These are phyloP conservation scores for Sphenostylis stenocarpa DNA, from an alignment of 306 rosid genomes.

Conservation along the genomic window DNA sequence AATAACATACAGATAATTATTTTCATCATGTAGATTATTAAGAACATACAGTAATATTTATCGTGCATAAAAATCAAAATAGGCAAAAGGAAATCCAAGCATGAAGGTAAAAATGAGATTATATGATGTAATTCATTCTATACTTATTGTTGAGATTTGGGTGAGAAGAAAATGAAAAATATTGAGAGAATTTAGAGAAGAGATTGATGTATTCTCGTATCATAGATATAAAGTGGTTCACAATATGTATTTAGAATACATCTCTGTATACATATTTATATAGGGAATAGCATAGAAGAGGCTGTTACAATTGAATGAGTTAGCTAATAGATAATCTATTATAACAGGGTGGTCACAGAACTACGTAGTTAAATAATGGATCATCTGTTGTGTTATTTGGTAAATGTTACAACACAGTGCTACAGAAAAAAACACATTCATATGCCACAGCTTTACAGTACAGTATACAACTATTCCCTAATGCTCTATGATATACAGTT, in stretches of 20 bases:
- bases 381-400: neutral
- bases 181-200: neutral
- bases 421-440: neutral
- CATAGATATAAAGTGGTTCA: neutral
- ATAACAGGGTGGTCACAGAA: neutral
- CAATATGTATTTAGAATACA: neutral
- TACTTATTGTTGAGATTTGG: neutral
- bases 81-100: neutral
- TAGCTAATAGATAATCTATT: neutral
- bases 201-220: neutral
- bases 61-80: neutral
- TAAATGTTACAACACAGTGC: too few relatives aligned
- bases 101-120: conserved; percentile 12
- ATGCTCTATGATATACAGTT: neutral
- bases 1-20: neutral
- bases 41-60: neutral
- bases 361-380: neutral
- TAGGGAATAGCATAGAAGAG: neutral
- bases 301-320: neutral
- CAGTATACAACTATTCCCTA: neutral
- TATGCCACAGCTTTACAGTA: neutral
- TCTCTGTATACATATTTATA: neutral
- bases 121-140: neutral
- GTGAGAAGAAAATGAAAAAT: neutral
- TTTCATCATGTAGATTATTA: conserved; percentile 13